Percentiles rank a stretch among this genome's conserved stretches.
phyloP scores from a whole-genome alignment of 2,329 filamentous ascomycete species.

The Colletotrichum cordylinicola region DNA sequence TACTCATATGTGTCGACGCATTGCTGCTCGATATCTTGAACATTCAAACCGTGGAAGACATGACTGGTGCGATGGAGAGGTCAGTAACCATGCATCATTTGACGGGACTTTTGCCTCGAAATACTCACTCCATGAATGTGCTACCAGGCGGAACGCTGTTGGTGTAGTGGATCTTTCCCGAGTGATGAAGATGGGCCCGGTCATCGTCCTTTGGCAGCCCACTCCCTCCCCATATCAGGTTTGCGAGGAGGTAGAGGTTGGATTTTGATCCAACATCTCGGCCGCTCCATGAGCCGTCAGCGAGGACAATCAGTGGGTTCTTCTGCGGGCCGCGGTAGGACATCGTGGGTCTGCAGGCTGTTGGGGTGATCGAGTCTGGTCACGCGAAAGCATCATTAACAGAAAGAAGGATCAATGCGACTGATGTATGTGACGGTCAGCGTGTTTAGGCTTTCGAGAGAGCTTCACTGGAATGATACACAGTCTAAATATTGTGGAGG shows the following conservation, averaged over 20 bases:
- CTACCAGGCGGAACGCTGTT: background rate
- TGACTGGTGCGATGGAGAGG: background rate
- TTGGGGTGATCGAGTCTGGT: background rate
- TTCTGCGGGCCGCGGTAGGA: slow-evolving; percentile 7
- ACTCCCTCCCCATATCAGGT: slow-evolving; percentile 17
- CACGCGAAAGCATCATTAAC: no score
- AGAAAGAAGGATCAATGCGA: background rate
- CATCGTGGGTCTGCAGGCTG: background rate
- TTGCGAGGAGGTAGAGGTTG: slow-evolving; percentile 25
- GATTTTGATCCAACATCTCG: slow-evolving; percentile 21
- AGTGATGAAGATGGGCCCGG: background rate
- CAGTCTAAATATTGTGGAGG: background rate
- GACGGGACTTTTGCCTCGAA: accelerated
- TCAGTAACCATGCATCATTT: background rate
- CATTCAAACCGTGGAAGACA: background rate
- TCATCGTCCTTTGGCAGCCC: background rate
- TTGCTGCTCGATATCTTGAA: slow-evolving; percentile 12
- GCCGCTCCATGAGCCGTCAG: slow-evolving; percentile 27
- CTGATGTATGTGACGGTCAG: background rate
- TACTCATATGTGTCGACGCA: slow-evolving; percentile 25
- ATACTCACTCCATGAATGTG: slow-evolving; percentile 3
- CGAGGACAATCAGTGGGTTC: slow-evolving; percentile 19
- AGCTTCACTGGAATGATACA: background rate
- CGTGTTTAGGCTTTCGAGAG: background rate
- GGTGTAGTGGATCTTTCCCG: slow-evolving; percentile 3